A percentile compares a stretch with the other conserved stretches of the same genome.
Conservation (phyloP, 805 yeast species). For the Naumovozyma castellii region DNA sequence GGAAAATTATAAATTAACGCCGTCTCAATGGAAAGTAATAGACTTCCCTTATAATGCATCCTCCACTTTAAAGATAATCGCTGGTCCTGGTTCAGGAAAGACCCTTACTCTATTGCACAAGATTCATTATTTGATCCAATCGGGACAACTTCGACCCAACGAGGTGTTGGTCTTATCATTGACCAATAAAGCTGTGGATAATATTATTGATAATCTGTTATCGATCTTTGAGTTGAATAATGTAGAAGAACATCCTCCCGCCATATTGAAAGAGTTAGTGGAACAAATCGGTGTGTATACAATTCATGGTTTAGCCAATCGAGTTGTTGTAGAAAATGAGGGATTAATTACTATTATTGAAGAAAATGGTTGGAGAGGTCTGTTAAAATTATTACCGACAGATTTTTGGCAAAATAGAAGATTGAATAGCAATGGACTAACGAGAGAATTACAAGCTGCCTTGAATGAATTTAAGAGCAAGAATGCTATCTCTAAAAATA, state of each 20-base stretch:
- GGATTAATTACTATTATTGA: conserved; percentile 39
- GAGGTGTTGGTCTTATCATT: conserved; percentile 55
- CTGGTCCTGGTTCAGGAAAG: conserved; percentile 74
- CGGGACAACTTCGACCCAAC: conserved; percentile 35
- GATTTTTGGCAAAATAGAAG: conserved; percentile 10
- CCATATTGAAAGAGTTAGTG: conserved; percentile 9
- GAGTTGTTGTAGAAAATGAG: conserved; percentile 35
- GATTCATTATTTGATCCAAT: conserved; percentile 38
- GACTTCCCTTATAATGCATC: conserved; percentile 32
- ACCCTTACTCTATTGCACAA: conserved; percentile 50
- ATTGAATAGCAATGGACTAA: conserved; percentile 2
- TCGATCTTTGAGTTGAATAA: conserved; percentile 29
- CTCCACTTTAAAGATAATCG: conserved; percentile 41
- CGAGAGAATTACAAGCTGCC: conserved; percentile 13
- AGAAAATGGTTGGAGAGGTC: conserved; percentile 43
- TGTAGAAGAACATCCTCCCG: conserved; percentile 11
- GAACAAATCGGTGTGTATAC: conserved; percentile 40
- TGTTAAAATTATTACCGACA: conserved; percentile 30
- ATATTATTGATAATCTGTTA: conserved; percentile 28
- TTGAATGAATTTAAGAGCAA: conserved; percentile 12
- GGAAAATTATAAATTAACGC: conserved; percentile 26
- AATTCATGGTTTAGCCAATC: conserved; percentile 54
- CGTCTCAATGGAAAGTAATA: conserved; percentile 40
- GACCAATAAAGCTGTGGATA: conserved; percentile 61
- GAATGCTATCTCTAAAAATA: conserved; percentile 1